Conservation (phyloP, 495 filamentous ascomycete genomes). For the Aspergillus homomorphus region DNA sequence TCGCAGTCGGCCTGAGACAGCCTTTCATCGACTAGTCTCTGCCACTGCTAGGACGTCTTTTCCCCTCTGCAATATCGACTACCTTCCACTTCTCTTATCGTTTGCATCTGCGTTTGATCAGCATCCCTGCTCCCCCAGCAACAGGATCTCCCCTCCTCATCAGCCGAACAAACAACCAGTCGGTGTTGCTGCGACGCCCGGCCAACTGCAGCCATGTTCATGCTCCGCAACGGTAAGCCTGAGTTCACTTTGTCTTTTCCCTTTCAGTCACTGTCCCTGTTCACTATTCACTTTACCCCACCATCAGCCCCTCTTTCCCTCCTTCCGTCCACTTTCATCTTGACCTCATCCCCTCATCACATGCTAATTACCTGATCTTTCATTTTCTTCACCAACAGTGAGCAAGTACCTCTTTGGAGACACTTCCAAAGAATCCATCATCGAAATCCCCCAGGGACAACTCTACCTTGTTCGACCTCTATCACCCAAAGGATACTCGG, state of each 20-base stretch:
- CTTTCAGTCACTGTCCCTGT: background rate
- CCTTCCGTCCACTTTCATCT: background rate
- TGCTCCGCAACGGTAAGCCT: constrained; percentile 64
- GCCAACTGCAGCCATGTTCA: constrained; percentile 59
- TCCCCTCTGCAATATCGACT: background rate
- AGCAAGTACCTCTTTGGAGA: constrained; percentile 92
- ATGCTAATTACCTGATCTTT: background rate
- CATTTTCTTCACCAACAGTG: constrained; percentile 52
- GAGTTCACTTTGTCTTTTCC: constrained; percentile 12
- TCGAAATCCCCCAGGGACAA: constrained; percentile 91
- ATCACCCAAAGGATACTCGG: constrained; percentile 94
- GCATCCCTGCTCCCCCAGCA: constrained; percentile 10
- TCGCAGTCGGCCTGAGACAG: constrained; percentile 6
- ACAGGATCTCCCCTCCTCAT: background rate
- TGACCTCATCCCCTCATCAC: background rate
- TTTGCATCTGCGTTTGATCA: constrained; percentile 4
- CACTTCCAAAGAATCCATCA: constrained; percentile 86
- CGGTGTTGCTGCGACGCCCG: constrained; percentile 29
- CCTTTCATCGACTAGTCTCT: background rate
- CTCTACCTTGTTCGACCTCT: constrained; percentile 94
- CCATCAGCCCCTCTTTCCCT: constrained; percentile 35
- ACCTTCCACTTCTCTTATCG: background rate
- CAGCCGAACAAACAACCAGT: background rate
- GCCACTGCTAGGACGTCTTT: background rate
- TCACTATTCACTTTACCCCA: constrained; percentile 21